Evolutionary conservation across 208 protist species (phyloP).

Genomic region (Trichomonas gallinae): DNA sequence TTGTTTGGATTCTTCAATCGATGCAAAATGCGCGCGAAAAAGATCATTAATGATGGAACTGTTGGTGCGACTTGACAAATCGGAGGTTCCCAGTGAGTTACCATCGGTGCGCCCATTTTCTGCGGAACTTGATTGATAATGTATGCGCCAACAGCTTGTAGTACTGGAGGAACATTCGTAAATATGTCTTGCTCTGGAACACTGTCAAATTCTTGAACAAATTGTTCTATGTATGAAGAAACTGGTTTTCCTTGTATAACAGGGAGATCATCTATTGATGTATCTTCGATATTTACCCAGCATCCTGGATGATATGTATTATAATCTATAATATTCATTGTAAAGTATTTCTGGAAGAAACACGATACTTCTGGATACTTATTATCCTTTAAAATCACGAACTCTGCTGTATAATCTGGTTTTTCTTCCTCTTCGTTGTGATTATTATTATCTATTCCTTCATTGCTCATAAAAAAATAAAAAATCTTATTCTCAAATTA

Average conservation of each 20-base stretch:
- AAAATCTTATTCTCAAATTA: too few species aligned
- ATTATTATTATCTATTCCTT: too few species aligned
- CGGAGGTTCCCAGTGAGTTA: not conserved
- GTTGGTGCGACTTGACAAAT: not conserved
- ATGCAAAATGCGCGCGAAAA: not conserved
- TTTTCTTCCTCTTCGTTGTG: not conserved
- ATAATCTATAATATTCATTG: not conserved
- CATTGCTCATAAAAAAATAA: too few species aligned
- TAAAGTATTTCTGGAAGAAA: not conserved
- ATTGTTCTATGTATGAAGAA: not conserved
- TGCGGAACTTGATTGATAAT: not conserved
- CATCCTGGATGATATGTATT: not conserved
- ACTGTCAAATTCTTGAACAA: not conserved
- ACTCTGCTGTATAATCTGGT: not conserved
- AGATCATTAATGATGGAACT: not conserved
- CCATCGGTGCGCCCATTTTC: not conserved
- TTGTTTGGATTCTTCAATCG: not conserved
- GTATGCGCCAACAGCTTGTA: not conserved
- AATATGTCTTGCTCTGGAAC: not conserved
- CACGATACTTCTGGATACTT: not conserved
- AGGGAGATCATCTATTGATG: not conserved
- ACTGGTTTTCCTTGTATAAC: not conserved
- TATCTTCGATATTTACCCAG: not conserved
- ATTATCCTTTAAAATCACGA: not conserved
- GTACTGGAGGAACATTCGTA: not conserved